Base-by-base conservation (phyloP, 2,329 filamentous ascomycete genomes). In the Calonectria hawksworthii region DNA sequence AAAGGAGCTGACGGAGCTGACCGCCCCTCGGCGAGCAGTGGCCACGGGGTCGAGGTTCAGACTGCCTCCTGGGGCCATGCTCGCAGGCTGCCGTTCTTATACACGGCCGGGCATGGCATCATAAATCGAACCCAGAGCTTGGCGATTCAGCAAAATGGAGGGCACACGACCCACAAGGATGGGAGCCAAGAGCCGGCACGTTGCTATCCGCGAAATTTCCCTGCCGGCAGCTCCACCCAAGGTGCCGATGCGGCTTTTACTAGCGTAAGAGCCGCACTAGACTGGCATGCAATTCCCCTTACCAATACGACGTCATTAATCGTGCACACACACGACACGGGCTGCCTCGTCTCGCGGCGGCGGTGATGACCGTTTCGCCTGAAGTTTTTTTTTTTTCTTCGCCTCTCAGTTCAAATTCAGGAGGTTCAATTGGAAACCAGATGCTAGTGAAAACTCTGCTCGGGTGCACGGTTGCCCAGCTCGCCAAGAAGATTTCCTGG, bases 241-340 rank as follows among this genome's bases (percentile, higher is more conserved):
- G 30, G n/a, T 63, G 54, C 64, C 50, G 54, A 50, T 32, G 41
- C 64, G 54, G 70, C 70, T 54, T 68, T 63, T 64, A 56, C 52
- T 52, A 59, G 50, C 69, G 50, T 47, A 72, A 72, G 70, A 72
- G 70, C 70, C 70, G 64, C 70, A 72, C 64, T 72, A 72, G 64
- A 38, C 21, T 64, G 13, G 64, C 44, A 52, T 38, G n/a, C 10
- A 63, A n/a, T n/a, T 68, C 64, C 21, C 64, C 52, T 65, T 72
- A 50, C 70, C 70, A 44, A 51, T 63, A 36, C 70, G 70, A 68
- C 64, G 70, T 68, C 70, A 72, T 32, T 63, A 28, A 34, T 28
- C n/a, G 34, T 34, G 18, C 5, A 28, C 34, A 34, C n/a, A 9
- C 5, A 44, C 68, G 47, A 44, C 61, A 34, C n/a, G 21, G 8